phyloP scores from a whole-genome alignment of 2,329 filamentous ascomycete species.

The Elsinoe perseae region DNA sequence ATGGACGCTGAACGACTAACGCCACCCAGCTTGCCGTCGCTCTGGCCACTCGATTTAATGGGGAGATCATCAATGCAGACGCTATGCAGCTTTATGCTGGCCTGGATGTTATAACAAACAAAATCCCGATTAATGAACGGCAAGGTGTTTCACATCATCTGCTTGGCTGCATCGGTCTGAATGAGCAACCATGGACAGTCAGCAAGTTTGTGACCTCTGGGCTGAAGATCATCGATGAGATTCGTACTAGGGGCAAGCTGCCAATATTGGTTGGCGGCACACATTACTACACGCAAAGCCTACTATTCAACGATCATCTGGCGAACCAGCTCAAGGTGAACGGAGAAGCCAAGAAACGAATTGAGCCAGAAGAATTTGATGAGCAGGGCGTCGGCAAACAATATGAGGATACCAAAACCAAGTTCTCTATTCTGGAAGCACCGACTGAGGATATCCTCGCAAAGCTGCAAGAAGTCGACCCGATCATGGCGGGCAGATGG shows the following conservation, averaged over 20 bases:
- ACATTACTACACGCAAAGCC: constrained; percentile 86
- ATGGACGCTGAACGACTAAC: constrained; percentile 30
- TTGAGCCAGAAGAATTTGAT: constrained; percentile 11
- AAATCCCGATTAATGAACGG: constrained; percentile 67
- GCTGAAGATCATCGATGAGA: constrained; percentile 62
- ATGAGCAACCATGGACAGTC: constrained; percentile 77
- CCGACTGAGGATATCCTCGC: constrained; percentile 64
- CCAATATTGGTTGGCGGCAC: constrained; percentile 92
- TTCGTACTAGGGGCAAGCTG: constrained; percentile 66
- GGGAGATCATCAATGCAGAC: constrained; percentile 94
- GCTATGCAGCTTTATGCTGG: constrained; percentile 96
- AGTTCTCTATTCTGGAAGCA: constrained; percentile 64
- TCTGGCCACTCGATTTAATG: constrained; percentile 71
- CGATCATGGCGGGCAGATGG: constrained; percentile 82
- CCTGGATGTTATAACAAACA: constrained; percentile 90
- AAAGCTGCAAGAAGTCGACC: constrained; percentile 72
- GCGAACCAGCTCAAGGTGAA: constrained; percentile 38
- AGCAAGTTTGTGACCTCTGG: constrained; percentile 67
- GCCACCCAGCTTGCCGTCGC: constrained; percentile 57
- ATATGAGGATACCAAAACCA: constrained; percentile 18
- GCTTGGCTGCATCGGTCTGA: constrained; percentile 66
- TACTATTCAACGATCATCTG: constrained; percentile 71
- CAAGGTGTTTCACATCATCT: constrained; percentile 81
- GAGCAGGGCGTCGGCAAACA: constrained; percentile 22
- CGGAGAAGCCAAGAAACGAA: constrained; percentile 18